phyloP scores from a whole-genome alignment of 345 rosid genomes.

The Cardamine occulta region DNA sequence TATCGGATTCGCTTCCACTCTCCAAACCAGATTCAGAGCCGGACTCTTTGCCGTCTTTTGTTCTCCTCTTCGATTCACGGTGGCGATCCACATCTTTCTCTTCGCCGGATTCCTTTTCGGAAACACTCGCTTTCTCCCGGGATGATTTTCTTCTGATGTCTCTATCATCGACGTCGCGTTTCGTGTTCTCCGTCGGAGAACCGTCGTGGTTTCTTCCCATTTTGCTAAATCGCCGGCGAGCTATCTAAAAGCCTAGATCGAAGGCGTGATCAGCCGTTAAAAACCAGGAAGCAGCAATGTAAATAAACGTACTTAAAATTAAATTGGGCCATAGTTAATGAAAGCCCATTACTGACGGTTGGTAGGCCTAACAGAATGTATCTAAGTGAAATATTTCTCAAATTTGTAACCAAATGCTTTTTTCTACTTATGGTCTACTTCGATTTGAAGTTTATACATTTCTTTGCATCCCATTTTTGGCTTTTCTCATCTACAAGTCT shows the following conservation, averaged over 20 bases:
- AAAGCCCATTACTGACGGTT: background rate
- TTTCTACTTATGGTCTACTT: too few species aligned
- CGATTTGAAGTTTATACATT: too few species aligned
- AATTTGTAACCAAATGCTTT: too few species aligned
- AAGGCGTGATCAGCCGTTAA: background rate
- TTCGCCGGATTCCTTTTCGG: conserved; percentile 34
- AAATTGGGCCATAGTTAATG: background rate
- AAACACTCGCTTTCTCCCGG: conserved; percentile 29
- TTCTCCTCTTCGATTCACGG: conserved; percentile 38
- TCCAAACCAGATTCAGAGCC: conserved; percentile 40
- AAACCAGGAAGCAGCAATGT: background rate
- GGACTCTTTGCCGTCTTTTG: conserved; percentile 33
- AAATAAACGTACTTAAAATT: background rate
- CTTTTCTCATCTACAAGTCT: too few species aligned
- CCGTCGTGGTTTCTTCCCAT: conserved; percentile 43
- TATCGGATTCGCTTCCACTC: conserved; percentile 41
- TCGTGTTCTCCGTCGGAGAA: conserved; percentile 21
- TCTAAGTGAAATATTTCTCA: too few species aligned
- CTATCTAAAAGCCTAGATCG: background rate
- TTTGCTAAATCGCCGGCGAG: conserved; percentile 36
- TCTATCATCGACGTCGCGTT: conserved; percentile 23
- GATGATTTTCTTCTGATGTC: conserved; percentile 33
- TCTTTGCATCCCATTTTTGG: too few species aligned
- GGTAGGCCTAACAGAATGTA: background rate
- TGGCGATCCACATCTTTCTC: conserved; percentile 43